Evolutionary conservation across 2,329 filamentous ascomycete genomes (phyloP), one percentile per base, ranked within the genome.

Genomic region (Amphichorda felina): DNA sequence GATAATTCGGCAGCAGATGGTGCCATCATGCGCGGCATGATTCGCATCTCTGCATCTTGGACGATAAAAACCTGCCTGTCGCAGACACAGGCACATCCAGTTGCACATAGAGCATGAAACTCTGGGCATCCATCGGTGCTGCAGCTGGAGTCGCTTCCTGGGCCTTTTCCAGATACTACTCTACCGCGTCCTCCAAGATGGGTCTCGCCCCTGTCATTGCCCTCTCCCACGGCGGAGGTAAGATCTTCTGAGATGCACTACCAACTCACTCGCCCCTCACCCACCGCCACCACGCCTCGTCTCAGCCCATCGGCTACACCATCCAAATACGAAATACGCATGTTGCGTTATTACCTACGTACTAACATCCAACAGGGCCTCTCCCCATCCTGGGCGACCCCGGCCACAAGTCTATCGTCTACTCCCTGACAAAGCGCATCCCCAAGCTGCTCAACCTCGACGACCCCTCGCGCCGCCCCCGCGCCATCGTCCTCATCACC

Each of bases 301-400:
- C 21, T 10, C 21, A 24, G 21, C n/a, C n/a, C n/a, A n/a, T n/a
- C n/a, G n/a, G n/a, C n/a, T n/a, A n/a, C n/a, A n/a, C n/a, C n/a
- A n/a, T n/a, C n/a, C n/a, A n/a, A n/a, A n/a, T n/a, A n/a, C n/a
- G n/a, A n/a, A n/a, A n/a, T n/a, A n/a, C n/a, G n/a, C n/a, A n/a
- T n/a, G n/a, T n/a, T n/a, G n/a, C n/a, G n/a, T n/a, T n/a, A 24
- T 24, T 6, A 24, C 21, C 6, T 24, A 24, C 6, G 10, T 6
- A 24, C 21, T 24, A 24, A 24, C 21, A 10, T 24, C 24, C 4
- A 22, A 1, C 30, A 63, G 66, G 74, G 2, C 74, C 74, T 3
- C 60, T 78, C 61, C 74, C 74, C 4, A 38, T 76, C 14, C 57
- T 79, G 5, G 64, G 64, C 40, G 72, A 78, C 47, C 68, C 70